Base-by-base conservation (phyloP, 768 basidiomycete genomes). In the Trametes gibbosa region DNA sequence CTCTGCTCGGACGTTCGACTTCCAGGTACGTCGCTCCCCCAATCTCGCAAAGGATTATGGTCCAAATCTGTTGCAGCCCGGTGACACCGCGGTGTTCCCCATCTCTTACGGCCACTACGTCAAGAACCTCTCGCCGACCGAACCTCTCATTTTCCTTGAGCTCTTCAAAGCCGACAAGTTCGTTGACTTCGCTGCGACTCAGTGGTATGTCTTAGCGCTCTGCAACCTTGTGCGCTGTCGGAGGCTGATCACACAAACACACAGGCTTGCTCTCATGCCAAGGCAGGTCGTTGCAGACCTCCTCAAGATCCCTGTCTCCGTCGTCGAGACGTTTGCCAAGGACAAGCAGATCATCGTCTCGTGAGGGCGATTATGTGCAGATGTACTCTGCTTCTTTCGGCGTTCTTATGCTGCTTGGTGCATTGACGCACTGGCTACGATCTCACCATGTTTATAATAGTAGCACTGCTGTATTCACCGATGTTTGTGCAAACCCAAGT, bases 61-160 rank as follows among this genome's bases (percentile, higher is more conserved):
- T 35, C 34, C 39, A 40, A 56, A n/a, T n/a, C n/a, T 8, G 21
- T 27, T 17, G 6, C 40, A 64, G 64, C 53, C 63, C 32, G 64
- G 65, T n/a, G 66, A 67, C 59, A 67, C 64, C 29, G 66, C 54
- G 13, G 68, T 66, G 16, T 69, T 66, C 63, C 65, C 68, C 7
- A 40, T 54, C 19, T 64, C 61, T 1, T 66, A 67, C 47, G 68
- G 64, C 2, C 68, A 69, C 56, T 69, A 69, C 61, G 62, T 69
- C 52, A 57, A 59, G 64, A 69, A 69, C 59, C 45, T 63, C 3
- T 69, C 68, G 5, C 66, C 68, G 9, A 69, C 68, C 3, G 68
- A 66, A 59, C 68, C 68, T 12, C 63, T 69, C 40, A 67, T 67
- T 59, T 69, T 53, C 61, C 59, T 69, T 40, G 68, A 67, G 46